Percentiles rank a stretch among this genome's conserved stretches.
Evolutionary conservation across 1,284 basidiomycete species (phyloP).

Genomic region (Ustilago hordei): DNA sequence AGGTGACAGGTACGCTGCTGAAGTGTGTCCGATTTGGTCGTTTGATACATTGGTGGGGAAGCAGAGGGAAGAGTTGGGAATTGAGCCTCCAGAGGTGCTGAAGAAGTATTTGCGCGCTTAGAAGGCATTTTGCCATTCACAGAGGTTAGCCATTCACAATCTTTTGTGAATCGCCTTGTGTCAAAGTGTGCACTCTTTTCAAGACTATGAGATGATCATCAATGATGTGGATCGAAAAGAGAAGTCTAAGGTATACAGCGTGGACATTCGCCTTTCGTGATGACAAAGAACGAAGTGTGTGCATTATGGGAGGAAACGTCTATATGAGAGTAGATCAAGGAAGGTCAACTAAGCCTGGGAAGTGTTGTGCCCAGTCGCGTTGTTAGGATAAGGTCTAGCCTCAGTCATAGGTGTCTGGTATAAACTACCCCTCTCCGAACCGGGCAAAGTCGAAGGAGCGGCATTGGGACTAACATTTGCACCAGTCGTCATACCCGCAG

Average conservation of each 20-base stretch:
- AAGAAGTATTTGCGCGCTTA: conserved; percentile 25
- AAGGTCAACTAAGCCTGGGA: conserved; percentile 9
- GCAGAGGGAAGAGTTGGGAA: conserved; percentile 21
- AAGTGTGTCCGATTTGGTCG: conserved; percentile 43
- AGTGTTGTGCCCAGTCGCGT: conserved; percentile 12
- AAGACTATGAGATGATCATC: not conserved
- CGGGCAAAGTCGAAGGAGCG: conserved; percentile 29
- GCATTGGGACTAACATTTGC: conserved; percentile 13
- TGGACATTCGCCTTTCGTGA: not conserved
- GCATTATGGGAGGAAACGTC: not conserved
- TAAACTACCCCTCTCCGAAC: conserved; percentile 41
- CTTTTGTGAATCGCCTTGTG: too few relatives aligned
- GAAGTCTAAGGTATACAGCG: conserved; percentile 11
- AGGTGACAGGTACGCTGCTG: conserved; percentile 45
- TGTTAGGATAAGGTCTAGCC: conserved; percentile 33
- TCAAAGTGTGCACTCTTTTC: too few relatives aligned
- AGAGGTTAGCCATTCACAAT: not conserved
- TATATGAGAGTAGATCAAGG: not conserved
- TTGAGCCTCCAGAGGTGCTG: conserved; percentile 37
- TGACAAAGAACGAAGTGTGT: not conserved
- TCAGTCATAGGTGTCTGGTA: conserved; percentile 52
- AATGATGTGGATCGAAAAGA: not conserved
- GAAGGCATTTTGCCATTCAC: not conserved
- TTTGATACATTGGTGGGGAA: conserved; percentile 36
- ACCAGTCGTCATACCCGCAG: conserved; percentile 6